These are phyloP conservation scores for Colletotrichum scovillei DNA, from an alignment of 2,329 filamentous ascomycete species.

Conservation along the genomic window DNA sequence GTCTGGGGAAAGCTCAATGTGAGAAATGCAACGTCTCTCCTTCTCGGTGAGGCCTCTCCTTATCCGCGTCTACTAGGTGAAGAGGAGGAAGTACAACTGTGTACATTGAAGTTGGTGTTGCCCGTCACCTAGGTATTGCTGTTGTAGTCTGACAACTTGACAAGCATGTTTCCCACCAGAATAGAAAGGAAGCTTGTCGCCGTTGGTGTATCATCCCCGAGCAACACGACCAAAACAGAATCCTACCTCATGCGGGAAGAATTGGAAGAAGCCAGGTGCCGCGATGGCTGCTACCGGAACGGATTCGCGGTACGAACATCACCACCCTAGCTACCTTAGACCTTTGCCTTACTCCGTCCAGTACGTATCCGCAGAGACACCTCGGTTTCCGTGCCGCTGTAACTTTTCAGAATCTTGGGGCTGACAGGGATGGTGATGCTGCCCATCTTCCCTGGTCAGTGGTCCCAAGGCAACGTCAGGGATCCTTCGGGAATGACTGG, in stretches of 20 bases:
- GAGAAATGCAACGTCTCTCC: neutral
- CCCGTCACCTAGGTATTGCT: neutral
- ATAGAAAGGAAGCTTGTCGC: neutral
- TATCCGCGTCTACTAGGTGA: no score
- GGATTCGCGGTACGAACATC: neutral
- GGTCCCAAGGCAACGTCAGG: conserved; percentile 5
- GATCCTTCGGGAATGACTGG: conserved; percentile 23
- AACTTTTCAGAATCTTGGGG: conserved; percentile 3
- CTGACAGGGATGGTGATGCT: conserved; percentile 10
- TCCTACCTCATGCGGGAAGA: conserved; percentile 16
- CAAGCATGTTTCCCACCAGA: neutral
- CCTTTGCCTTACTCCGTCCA: neutral
- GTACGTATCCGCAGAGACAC: neutral
- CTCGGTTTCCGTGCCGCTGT: conserved; percentile 2
- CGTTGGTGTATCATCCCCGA: conserved; percentile 2
- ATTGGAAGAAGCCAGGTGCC: neutral
- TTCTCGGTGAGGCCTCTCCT: neutral
- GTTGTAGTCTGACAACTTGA: neutral
- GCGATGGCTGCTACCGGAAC: neutral
- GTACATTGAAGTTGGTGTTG: neutral
- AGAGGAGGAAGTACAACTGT: neutral
- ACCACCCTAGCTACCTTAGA: no score
- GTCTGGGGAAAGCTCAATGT: conserved; percentile 13
- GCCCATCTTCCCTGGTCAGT: neutral
- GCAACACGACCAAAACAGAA: neutral